Conservation (phyloP, 1,284 basidiomycete species). For the Porogramme epimiltina region DNA sequence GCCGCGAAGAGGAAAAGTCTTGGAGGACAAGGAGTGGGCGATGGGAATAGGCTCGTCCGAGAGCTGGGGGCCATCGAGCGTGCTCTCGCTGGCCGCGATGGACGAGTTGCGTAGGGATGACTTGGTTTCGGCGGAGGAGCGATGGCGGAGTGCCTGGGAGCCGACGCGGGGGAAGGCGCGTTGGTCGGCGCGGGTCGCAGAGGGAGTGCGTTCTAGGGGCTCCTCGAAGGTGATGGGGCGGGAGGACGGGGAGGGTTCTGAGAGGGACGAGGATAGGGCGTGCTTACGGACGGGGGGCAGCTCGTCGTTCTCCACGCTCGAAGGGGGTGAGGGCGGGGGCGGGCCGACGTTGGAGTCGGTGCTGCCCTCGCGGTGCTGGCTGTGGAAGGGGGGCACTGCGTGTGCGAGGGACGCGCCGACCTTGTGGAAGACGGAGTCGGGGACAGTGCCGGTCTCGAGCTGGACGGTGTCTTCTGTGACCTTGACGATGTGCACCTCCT, state of each 20-base stretch:
- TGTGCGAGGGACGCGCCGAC: constrained; percentile 39
- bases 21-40: constrained; percentile 6
- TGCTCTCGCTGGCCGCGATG: constrained; percentile 19
- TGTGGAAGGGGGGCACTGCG: constrained; percentile 30
- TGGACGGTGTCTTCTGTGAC: constrained; percentile 49
- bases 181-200: constrained; percentile 27
- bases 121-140: constrained; percentile 53
- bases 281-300: constrained; percentile 8
- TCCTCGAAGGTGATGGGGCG: constrained; percentile 37
- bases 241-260: constrained; percentile 21
- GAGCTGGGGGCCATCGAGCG: constrained; percentile 22
- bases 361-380: constrained; percentile 18
- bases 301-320: constrained; percentile 49
- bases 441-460: constrained; percentile 41
- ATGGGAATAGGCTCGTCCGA: constrained; percentile 22
- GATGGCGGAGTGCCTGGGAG: constrained; percentile 27
- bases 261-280: constrained; percentile 9
- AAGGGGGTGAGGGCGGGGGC: constrained; percentile 68
- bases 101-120: constrained; percentile 37
- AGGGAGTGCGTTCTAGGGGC: constrained; percentile 30
- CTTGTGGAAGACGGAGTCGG: constrained; percentile 41
- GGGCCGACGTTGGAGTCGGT: constrained; percentile 45
- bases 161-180: constrained; percentile 8
- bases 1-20: constrained; percentile 11
- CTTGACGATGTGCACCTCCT: constrained; percentile 55